Base-by-base conservation (phyloP, 805 yeast genomes). In the Maudiozyma barnettii region DNA sequence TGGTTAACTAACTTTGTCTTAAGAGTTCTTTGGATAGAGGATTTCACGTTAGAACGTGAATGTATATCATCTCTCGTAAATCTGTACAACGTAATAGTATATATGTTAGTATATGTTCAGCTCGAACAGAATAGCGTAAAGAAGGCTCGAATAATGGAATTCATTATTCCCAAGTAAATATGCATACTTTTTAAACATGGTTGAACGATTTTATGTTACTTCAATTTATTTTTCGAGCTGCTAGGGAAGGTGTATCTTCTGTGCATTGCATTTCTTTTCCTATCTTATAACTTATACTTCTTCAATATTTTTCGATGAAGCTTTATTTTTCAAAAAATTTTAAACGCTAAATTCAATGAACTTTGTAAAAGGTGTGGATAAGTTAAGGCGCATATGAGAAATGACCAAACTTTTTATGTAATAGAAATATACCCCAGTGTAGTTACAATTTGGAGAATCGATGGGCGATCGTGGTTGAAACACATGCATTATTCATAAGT, bases 11-110 rank as follows among this genome's bases (percentile, higher is more conserved):
- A 73, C 57, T 81, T 85, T 18, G 84, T 54, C 61, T 86, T 86
- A 54, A 91, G 72, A n/a, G 84, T 83, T 65, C 97, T 78, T 65
- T 89, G 96, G n/a, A 84, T 90, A 1, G 97, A 90, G 0, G 96
- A 85, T 66, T 90, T 90, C 65, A 90, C 82, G 61, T 91, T 91
- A 13, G 96, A 81, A 54, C 93, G 82, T 8, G 96, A 83, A 57
- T 88, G 95, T 46, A 89, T 77, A 61, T 90, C 96, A 39, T 88
- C 96, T 54, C 78, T 82, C 29, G 87, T 76, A 69, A 89, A 88
- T 63, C 79, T 75, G 44, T 38, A 21, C 8, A 26, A 26, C 16
- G n/a, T 13, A 26, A 16, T 8, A 20, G 36, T 33, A 4, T 14
- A 4, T 33, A 8, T 37, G 46, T 38, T 44, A 44, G 42, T 44